These are phyloP conservation scores for Solanum piurae DNA, from an alignment of 257 asterid genomes.

Conservation along the genomic window DNA sequence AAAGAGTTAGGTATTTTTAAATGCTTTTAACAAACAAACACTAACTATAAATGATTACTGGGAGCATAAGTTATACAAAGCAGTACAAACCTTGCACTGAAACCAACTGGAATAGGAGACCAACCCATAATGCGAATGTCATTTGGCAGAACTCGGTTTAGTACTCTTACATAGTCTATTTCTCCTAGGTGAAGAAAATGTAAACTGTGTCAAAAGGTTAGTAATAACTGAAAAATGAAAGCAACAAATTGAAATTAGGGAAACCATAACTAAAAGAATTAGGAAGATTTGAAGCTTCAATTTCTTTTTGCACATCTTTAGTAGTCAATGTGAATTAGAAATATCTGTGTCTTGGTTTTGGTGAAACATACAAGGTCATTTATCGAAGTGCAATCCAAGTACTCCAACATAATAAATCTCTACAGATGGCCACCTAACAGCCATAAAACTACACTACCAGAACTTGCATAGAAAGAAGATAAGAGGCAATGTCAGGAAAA, in stretches of 20 bases:
- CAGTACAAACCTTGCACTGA: constrained; percentile 70
- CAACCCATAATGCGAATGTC: constrained; percentile 89
- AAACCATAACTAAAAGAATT: not conserved
- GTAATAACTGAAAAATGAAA: not conserved
- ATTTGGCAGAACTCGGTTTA: constrained; percentile 72
- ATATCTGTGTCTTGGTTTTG: not conserved
- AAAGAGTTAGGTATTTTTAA: not conserved
- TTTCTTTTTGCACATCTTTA: not conserved
- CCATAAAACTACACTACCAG: not conserved
- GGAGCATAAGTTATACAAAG: constrained; percentile 2
- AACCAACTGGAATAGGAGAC: constrained; percentile 77
- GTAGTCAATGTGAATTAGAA: not conserved
- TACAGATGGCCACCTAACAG: not conserved
- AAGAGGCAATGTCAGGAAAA: not conserved
- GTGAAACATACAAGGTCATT: not conserved
- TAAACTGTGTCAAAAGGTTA: constrained; percentile 1
- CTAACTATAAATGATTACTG: not conserved
- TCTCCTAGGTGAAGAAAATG: constrained; percentile 39
- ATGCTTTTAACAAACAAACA: not conserved
- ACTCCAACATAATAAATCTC: not conserved
- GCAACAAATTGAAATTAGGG: not conserved
- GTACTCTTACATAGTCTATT: constrained; percentile 67
- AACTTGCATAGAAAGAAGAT: not conserved
- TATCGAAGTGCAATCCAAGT: not conserved
- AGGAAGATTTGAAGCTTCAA: not conserved